phyloP scores from a whole-genome alignment of 2,329 filamentous ascomycete genomes.

The Colletotrichum sp. region DNA sequence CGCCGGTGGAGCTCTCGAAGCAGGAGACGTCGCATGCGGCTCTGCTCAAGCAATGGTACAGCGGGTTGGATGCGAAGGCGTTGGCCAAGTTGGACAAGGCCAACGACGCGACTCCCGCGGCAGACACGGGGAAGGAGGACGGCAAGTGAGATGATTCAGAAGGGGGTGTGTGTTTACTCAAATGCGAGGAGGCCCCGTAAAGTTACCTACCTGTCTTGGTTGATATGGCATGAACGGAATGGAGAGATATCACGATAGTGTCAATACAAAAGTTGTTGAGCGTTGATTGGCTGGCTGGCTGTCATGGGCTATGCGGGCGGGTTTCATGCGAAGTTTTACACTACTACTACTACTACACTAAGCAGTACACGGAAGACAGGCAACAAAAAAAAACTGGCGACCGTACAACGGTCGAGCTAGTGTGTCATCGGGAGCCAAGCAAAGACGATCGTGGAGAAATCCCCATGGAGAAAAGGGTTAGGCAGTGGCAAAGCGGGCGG shows the following conservation, averaged over 20 bases:
- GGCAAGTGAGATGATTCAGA: not conserved
- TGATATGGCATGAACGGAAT: not conserved
- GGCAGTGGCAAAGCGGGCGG: not conserved
- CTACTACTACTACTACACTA: not conserved
- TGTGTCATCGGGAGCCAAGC: constrained; percentile 17
- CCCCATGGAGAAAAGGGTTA: constrained; percentile 14
- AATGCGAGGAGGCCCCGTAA: not conserved
- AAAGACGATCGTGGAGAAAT: constrained; percentile 16
- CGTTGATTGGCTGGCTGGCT: not conserved
- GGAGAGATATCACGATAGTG: not conserved
- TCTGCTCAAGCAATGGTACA: constrained; percentile 55
- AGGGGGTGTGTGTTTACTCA: not conserved
- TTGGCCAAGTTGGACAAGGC: constrained; percentile 54
- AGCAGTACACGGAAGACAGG: not conserved
- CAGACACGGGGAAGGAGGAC: constrained; percentile 22
- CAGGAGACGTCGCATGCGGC: constrained; percentile 55
- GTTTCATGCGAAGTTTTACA: not conserved
- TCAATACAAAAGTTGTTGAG: not conserved
- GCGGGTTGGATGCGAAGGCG: constrained; percentile 50
- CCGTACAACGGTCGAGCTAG: not conserved
- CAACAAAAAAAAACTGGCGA: not conserved
- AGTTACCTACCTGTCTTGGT: not conserved
- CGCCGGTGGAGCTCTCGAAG: constrained; percentile 61
- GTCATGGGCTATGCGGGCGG: not conserved
- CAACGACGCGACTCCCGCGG: constrained; percentile 38